phyloP scores from a whole-genome alignment of 495 filamentous ascomycete genomes.

The Tuber aestivum region DNA sequence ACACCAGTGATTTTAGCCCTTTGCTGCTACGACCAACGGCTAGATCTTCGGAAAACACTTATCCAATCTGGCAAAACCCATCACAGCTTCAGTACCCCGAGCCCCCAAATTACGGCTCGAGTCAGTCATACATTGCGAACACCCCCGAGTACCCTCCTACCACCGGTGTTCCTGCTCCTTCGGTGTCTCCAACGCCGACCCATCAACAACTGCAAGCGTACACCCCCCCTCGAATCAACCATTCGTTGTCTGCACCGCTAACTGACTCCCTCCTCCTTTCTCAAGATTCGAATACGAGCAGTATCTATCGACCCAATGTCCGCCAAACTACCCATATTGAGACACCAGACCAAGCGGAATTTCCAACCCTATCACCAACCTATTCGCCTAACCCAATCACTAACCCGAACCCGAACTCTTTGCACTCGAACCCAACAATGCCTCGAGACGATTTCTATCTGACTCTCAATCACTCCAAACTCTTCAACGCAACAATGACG shows the following conservation, averaged over 20 bases:
- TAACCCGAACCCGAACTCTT: slow-evolving; percentile 35
- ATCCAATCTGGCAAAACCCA: slow-evolving; percentile 26
- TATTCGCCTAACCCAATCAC: slow-evolving; percentile 31
- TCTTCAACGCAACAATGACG: slow-evolving; percentile 30
- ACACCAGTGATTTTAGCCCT: slow-evolving; percentile 36
- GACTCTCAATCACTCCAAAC: slow-evolving; percentile 31
- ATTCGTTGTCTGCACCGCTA: slow-evolving; percentile 33
- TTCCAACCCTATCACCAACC: slow-evolving; percentile 23
- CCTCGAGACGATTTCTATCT: slow-evolving; percentile 33
- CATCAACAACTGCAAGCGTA: slow-evolving; percentile 36
- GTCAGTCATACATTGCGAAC: slow-evolving; percentile 4
- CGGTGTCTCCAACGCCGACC: slow-evolving; percentile 24
- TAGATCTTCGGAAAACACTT: slow-evolving; percentile 10
- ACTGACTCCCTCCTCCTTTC: slow-evolving; percentile 21
- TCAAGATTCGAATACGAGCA: slow-evolving; percentile 35
- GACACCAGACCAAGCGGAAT: background rate
- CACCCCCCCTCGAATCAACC: slow-evolving; percentile 34
- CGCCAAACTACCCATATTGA: slow-evolving; percentile 23
- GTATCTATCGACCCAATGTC: slow-evolving; percentile 30
- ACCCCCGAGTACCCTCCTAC: slow-evolving; percentile 1
- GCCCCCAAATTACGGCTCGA: slow-evolving; percentile 18
- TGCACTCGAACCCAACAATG: slow-evolving; percentile 28
- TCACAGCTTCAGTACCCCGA: slow-evolving; percentile 27
- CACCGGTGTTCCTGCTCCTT: slow-evolving; percentile 5
- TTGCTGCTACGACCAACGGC: slow-evolving; percentile 23